phyloP scores from a whole-genome alignment of 1,284 basidiomycete genomes.

The Pterula multifida region DNA sequence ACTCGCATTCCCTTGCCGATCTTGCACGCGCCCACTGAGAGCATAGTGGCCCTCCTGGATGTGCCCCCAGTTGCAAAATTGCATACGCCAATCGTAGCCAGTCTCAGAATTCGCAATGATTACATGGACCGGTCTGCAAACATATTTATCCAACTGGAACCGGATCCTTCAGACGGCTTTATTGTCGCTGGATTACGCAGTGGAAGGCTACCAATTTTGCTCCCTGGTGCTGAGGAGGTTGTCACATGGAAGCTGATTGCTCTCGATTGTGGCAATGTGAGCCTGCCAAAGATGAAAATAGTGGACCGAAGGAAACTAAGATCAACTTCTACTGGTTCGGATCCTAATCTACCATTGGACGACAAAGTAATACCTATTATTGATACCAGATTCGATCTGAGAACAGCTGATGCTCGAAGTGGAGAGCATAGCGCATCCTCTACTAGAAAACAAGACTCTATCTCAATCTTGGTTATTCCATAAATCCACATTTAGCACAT shows the following conservation, averaged over 20 bases:
- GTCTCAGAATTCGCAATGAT: constrained; percentile 51
- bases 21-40: constrained; percentile 44
- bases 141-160: constrained; percentile 54
- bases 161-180: constrained; percentile 52
- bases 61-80: constrained; percentile 48
- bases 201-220: constrained; percentile 50
- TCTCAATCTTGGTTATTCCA: neutral
- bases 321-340: neutral
- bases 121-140: constrained; percentile 52
- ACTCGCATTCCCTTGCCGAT: constrained; percentile 46
- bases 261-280: constrained; percentile 56
- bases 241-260: constrained; percentile 58
- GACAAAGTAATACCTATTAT: neutral
- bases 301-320: neutral
- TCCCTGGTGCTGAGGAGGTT: constrained; percentile 56
- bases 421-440: neutral
- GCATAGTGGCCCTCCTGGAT: constrained; percentile 49
- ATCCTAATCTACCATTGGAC: neutral
- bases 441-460: neutral
- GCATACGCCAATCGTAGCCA: constrained; percentile 44
- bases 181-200: constrained; percentile 59
- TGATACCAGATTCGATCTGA: neutral
- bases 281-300: constrained; percentile 34
- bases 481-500: no score
- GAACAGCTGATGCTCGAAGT: neutral